Evolutionary conservation across 352 stramenopile genomes (phyloP).

Genomic region (Globisporangium alternatum): DNA sequence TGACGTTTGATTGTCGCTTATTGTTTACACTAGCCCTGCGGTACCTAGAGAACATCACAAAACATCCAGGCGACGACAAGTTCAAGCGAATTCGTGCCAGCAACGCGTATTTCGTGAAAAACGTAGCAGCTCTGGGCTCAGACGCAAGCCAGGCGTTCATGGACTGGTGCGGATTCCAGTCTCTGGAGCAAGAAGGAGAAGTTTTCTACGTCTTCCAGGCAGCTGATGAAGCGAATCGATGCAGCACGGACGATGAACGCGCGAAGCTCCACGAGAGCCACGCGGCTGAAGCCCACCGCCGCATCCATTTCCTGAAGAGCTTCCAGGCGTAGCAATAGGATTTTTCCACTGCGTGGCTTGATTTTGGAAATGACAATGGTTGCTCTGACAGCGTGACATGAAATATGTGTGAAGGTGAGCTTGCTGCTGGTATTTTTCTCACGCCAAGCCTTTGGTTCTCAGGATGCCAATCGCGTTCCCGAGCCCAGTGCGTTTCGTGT

Average conservation of each 20-base stretch:
- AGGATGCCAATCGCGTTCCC: slow-evolving; percentile 77
- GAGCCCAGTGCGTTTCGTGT: slow-evolving; percentile 64
- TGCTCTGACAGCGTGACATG: neutral
- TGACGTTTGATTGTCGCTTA: slow-evolving; percentile 4
- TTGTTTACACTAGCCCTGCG: slow-evolving; percentile 29
- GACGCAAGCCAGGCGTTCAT: slow-evolving; percentile 21
- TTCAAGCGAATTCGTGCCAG: slow-evolving; percentile 69
- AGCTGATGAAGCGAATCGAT: neutral
- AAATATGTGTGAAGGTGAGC: neutral
- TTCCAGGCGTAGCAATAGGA: slow-evolving; percentile 1
- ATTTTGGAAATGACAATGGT: neutral
- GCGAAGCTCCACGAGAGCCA: neutral
- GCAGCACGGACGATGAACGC: slow-evolving; percentile 9
- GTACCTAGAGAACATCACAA: slow-evolving; percentile 69
- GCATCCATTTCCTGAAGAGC: slow-evolving; percentile 11
- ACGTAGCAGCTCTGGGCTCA: slow-evolving; percentile 26
- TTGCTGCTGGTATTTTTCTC: neutral
- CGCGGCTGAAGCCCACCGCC: slow-evolving; percentile 1
- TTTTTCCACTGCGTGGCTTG: neutral
- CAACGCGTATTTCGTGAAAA: slow-evolving; percentile 72
- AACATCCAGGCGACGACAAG: slow-evolving; percentile 48
- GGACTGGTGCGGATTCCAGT: slow-evolving; percentile 59
- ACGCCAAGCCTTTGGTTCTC: slow-evolving; percentile 58
- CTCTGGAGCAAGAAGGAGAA: slow-evolving; percentile 23
- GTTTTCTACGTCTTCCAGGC: slow-evolving; percentile 43